A percentile compares a stretch with the other conserved stretches of the same genome.
Conservation (phyloP, 306 rosid genomes). For the Sicyos baderoa region DNA sequence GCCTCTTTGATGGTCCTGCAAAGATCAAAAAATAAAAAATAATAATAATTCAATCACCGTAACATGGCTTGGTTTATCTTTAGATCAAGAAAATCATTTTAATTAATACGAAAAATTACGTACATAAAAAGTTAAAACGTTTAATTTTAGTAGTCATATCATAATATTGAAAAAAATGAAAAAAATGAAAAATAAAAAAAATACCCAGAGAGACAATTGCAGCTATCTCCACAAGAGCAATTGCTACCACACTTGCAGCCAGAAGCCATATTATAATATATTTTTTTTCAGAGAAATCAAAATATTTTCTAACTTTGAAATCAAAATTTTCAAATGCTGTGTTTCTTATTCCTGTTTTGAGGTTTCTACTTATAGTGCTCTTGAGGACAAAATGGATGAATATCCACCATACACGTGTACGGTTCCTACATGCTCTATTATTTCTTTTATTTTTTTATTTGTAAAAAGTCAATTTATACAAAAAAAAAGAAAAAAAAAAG, state of each 20-base stretch:
- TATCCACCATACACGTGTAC: constrained; percentile 32
- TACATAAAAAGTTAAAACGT: too few species aligned
- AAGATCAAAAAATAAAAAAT: too few species aligned
- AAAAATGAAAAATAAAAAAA: not conserved
- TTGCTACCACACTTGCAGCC: constrained; percentile 26
- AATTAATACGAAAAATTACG: too few species aligned
- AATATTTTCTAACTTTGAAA: not conserved
- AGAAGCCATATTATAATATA: constrained; percentile 9
- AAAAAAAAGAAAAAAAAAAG: too few species aligned
- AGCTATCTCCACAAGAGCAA: constrained; percentile 33
- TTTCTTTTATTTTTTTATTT: too few species aligned
- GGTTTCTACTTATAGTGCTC: constrained; percentile 24
- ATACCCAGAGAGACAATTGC: constrained; percentile 23
- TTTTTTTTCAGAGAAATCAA: not conserved
- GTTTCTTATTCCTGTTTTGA: not conserved
- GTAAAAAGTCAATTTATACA: too few species aligned
- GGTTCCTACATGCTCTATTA: not conserved
- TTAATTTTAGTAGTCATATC: too few species aligned
- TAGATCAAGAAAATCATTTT: too few species aligned
- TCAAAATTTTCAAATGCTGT: not conserved
- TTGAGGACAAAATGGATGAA: not conserved
- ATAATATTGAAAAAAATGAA: too few species aligned
- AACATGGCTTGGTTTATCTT: too few species aligned
- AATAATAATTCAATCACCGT: too few species aligned
- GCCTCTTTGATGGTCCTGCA: too few species aligned